Evolutionary conservation across 352 stramenopile species (phyloP).

Genomic region (Phytophthora ohioensis): DNA sequence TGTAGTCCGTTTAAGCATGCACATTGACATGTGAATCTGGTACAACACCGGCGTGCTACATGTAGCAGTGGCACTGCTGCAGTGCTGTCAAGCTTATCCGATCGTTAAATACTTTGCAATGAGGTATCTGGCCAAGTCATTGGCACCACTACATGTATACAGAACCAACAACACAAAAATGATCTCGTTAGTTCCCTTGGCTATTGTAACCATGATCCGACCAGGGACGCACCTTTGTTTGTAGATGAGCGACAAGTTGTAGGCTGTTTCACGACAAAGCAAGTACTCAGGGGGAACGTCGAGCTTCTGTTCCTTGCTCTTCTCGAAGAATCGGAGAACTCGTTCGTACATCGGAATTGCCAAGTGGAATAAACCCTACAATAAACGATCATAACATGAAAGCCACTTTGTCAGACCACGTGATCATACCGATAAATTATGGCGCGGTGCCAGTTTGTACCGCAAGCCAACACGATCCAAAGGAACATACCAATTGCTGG

Average conservation of each 20-base stretch:
- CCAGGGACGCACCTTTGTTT: slow-evolving; percentile 72
- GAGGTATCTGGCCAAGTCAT: slow-evolving; percentile 80
- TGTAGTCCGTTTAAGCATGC: no score
- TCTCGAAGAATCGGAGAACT: slow-evolving; percentile 82
- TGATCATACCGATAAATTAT: background rate
- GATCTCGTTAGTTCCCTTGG: background rate
- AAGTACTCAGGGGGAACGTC: slow-evolving; percentile 73
- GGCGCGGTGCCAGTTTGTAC: background rate
- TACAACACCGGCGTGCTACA: no score
- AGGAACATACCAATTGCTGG: slow-evolving; percentile 79
- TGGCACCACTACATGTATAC: slow-evolving; percentile 57
- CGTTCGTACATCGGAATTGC: slow-evolving; percentile 91
- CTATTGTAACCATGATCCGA: background rate
- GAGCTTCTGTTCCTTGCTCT: slow-evolving; percentile 52
- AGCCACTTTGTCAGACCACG: slow-evolving; percentile 9
- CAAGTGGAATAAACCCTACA: slow-evolving; percentile 84
- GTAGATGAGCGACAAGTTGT: slow-evolving; percentile 91
- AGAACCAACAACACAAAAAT: slow-evolving; percentile 6
- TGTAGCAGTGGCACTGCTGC: no score
- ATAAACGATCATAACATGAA: slow-evolving; percentile 17
- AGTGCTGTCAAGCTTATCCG: slow-evolving; percentile 4
- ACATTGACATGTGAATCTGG: no score
- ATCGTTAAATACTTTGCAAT: slow-evolving; percentile 86
- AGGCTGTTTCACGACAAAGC: slow-evolving; percentile 85
- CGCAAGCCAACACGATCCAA: background rate